phyloP scores from a whole-genome alignment of 225 moss, liverwort and hornwort species.

The Bryum argenteum region DNA sequence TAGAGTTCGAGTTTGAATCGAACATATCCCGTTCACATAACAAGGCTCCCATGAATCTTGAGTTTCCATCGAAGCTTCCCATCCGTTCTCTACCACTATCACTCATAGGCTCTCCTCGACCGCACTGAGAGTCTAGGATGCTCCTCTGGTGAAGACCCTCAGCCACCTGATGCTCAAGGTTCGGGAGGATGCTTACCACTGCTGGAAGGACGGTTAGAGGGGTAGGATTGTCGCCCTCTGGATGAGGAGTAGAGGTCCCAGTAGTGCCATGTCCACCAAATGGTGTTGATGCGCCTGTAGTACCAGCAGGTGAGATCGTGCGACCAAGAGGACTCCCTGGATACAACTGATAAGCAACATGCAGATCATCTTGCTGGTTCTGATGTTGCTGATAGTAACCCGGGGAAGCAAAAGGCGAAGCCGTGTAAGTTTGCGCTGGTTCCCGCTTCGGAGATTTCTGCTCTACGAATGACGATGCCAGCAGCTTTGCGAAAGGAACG shows the following conservation, averaged over 20 bases:
- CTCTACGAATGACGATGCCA: constrained; percentile 68
- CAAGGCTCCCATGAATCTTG: constrained; percentile 35
- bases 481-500: constrained; percentile 82
- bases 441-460: constrained; percentile 63
- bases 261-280: constrained; percentile 60
- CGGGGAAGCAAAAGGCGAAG: constrained; percentile 78
- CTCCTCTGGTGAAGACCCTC: constrained; percentile 50
- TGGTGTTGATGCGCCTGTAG: constrained; percentile 71
- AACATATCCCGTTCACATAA: constrained; percentile 32
- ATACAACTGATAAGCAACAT: constrained; percentile 74
- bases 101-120: constrained; percentile 46
- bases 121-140: constrained; percentile 47
- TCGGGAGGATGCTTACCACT: constrained; percentile 51
- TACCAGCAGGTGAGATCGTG: constrained; percentile 66
- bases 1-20: constrained; percentile 42
- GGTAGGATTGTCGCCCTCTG: constrained; percentile 45
- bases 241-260: constrained; percentile 44
- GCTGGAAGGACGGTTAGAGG: constrained; percentile 53
- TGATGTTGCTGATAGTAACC: constrained; percentile 59
- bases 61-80: constrained; percentile 42
- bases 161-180: constrained; percentile 52
- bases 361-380: constrained; percentile 67
- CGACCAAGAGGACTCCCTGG: constrained; percentile 74
- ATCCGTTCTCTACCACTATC: constrained; percentile 46
- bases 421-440: constrained; percentile 65